Percentiles rank a stretch among this genome's conserved stretches.
Evolutionary conservation across 2,329 filamentous ascomycete genomes (phyloP).

Genomic region (Fusarium brachygibbosum): DNA sequence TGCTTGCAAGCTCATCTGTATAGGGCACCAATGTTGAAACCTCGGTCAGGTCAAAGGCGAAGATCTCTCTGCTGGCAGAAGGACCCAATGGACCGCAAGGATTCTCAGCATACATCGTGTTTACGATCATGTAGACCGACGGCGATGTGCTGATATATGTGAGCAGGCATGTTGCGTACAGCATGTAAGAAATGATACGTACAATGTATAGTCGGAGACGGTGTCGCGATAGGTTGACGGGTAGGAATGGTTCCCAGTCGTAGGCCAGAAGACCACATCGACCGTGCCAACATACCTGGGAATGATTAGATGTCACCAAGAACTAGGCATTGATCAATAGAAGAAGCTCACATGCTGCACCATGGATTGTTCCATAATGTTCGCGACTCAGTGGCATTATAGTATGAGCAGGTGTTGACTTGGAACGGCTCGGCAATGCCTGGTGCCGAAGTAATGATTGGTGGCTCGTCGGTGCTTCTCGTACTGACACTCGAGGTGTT

Average conservation of each 20-base stretch:
- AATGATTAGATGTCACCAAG: not conserved
- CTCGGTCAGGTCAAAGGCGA: not conserved
- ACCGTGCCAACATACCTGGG: not conserved
- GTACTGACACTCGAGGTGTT: not conserved
- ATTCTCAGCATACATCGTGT: not conserved
- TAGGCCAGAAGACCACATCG: constrained; percentile 1
- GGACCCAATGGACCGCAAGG: not conserved
- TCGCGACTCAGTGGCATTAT: not conserved
- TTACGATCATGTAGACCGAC: constrained; percentile 1
- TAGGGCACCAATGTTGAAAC: constrained; percentile 3
- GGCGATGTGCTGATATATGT: not conserved
- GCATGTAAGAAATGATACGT: not conserved
- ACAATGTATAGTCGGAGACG: constrained; percentile 1
- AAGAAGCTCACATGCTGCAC: not conserved
- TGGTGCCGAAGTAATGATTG: not conserved
- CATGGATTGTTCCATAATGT: constrained; percentile 1
- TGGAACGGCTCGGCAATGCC: not conserved
- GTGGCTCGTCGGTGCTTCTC: not conserved
- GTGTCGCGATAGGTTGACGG: not conserved
- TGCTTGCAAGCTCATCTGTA: not conserved
- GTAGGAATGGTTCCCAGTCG: constrained; percentile 2
- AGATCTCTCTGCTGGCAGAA: not conserved
- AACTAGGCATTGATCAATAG: not conserved
- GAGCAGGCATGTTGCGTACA: not conserved
- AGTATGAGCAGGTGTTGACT: constrained; percentile 1